phyloP scores from a whole-genome alignment of 2,329 filamentous ascomycete genomes.

The Fusarium agapanthi region DNA sequence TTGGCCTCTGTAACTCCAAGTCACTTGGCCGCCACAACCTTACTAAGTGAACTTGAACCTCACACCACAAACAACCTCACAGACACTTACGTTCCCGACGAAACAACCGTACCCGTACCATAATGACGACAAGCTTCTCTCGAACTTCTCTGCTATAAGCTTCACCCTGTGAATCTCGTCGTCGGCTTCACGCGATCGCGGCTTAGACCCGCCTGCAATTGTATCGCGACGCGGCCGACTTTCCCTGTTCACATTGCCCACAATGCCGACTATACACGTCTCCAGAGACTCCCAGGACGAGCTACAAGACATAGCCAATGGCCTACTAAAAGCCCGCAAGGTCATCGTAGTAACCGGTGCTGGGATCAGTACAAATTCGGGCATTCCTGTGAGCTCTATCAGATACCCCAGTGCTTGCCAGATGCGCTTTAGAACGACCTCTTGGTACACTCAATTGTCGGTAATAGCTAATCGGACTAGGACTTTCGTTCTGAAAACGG shows the following conservation, averaged over 20 bases:
- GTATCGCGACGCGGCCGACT: slow-evolving; percentile 41
- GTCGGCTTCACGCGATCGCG: slow-evolving; percentile 35
- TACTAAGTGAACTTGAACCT: slow-evolving; percentile 26
- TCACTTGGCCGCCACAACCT: slow-evolving; percentile 24
- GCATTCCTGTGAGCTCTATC: slow-evolving; percentile 67
- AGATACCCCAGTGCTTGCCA: slow-evolving; percentile 12
- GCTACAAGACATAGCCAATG: slow-evolving; percentile 72
- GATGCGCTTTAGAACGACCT: not conserved
- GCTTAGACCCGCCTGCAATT: slow-evolving; percentile 19
- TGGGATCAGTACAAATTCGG: slow-evolving; percentile 79
- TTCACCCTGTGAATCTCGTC: not conserved
- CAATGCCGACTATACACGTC: slow-evolving; percentile 68
- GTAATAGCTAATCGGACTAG: slow-evolving; percentile 49
- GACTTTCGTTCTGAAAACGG: slow-evolving; percentile 79
- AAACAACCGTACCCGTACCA: slow-evolving; percentile 4
- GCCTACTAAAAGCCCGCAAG: slow-evolving; percentile 70
- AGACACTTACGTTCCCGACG: not conserved
- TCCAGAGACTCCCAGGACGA: slow-evolving; percentile 59
- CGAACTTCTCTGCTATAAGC: slow-evolving; percentile 10
- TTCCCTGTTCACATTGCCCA: slow-evolving; percentile 34
- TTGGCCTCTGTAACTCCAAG: slow-evolving; percentile 22
- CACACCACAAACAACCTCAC: slow-evolving; percentile 23
- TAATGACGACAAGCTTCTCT: slow-evolving; percentile 28
- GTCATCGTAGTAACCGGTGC: slow-evolving; percentile 77
- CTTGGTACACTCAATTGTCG: not conserved